A percentile compares a stretch with the other conserved stretches of the same genome.
Evolutionary conservation across 2,329 filamentous ascomycete species (phyloP).

Genomic region (Apiospora rasikravindrae): DNA sequence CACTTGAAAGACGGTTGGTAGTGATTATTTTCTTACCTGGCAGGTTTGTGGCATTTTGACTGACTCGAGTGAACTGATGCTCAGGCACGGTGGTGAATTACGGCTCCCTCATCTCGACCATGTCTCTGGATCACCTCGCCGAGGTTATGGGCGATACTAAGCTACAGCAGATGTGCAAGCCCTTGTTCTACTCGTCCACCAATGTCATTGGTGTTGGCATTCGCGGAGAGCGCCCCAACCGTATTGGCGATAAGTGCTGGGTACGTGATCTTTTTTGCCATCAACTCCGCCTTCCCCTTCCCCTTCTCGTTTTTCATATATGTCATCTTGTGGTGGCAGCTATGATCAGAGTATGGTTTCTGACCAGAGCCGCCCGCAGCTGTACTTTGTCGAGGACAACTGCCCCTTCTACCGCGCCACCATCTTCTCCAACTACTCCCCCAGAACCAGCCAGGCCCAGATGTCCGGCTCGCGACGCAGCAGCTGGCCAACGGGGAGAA

Average conservation of each 20-base stretch:
- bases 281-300: not conserved
- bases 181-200: slow-evolving; percentile 94
- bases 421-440: slow-evolving; percentile 99
- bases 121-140: slow-evolving; percentile 89
- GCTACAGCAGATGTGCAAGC: slow-evolving; percentile 82
- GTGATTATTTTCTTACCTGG: not conserved
- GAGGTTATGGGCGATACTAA: slow-evolving; percentile 87
- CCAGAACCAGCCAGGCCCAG: slow-evolving; percentile 89
- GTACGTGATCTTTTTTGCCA: slow-evolving; percentile 52
- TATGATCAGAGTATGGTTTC: slow-evolving; percentile 11
- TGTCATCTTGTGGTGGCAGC: too few species aligned
- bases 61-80: not conserved
- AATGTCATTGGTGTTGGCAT: slow-evolving; percentile 97
- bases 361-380: slow-evolving; percentile 47
- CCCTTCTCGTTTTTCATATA: not conserved
- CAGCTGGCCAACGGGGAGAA: slow-evolving; percentile 86
- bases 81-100: slow-evolving; percentile 84
- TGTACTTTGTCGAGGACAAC: slow-evolving; percentile 99
- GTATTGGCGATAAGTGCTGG: slow-evolving; percentile 99
- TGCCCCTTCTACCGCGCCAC: slow-evolving; percentile 99
- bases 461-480: slow-evolving; percentile 83
- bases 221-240: slow-evolving; percentile 86
- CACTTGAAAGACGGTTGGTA: slow-evolving; percentile 66
- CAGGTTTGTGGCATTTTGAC: too few species aligned
- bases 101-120: slow-evolving; percentile 91